phyloP scores from a whole-genome alignment of 805 yeast genomes.

The Cyberlindnera misumaiensis region DNA sequence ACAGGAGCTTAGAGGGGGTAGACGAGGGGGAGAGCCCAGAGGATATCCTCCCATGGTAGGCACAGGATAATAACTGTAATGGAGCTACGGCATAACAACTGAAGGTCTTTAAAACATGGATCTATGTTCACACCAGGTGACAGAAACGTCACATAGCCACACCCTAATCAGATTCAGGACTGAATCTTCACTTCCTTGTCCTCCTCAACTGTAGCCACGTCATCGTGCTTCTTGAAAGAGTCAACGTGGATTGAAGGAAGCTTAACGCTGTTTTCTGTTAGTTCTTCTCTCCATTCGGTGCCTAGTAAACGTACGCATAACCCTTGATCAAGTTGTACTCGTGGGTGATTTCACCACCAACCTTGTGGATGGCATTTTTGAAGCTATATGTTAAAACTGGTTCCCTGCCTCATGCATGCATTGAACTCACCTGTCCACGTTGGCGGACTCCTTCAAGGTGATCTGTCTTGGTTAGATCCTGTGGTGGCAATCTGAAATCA shows the following conservation, averaged over 20 bases:
- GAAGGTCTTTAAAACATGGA: too few species aligned
- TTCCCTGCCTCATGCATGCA: background rate
- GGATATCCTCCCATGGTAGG: too few species aligned
- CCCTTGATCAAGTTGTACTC: slow-evolving; percentile 65
- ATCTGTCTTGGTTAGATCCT: slow-evolving; percentile 21
- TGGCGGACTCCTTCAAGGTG: slow-evolving; percentile 32
- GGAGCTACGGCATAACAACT: too few species aligned
- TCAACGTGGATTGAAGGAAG: slow-evolving; percentile 46
- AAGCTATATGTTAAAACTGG: slow-evolving; percentile 25
- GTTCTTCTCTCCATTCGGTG: too few species aligned
- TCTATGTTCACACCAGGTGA: too few species aligned
- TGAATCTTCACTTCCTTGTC: slow-evolving; percentile 53
- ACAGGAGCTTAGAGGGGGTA: too few species aligned
- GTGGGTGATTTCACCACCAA: slow-evolving; percentile 57
- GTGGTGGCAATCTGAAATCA: background rate
- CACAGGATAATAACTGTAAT: too few species aligned
- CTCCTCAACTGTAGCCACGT: slow-evolving; percentile 56
- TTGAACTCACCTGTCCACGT: slow-evolving; percentile 24
- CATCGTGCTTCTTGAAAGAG: slow-evolving; percentile 40
- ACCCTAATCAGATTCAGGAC: background rate
- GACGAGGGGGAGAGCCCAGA: too few species aligned
- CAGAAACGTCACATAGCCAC: background rate
- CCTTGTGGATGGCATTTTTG: slow-evolving; percentile 40
- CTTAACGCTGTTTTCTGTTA: slow-evolving; percentile 28
- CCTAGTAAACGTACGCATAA: slow-evolving; percentile 28